Percentiles rank a stretch among this genome's conserved stretches.
phyloP scores from a whole-genome alignment of 345 rosid genomes.

The Brassica incana region DNA sequence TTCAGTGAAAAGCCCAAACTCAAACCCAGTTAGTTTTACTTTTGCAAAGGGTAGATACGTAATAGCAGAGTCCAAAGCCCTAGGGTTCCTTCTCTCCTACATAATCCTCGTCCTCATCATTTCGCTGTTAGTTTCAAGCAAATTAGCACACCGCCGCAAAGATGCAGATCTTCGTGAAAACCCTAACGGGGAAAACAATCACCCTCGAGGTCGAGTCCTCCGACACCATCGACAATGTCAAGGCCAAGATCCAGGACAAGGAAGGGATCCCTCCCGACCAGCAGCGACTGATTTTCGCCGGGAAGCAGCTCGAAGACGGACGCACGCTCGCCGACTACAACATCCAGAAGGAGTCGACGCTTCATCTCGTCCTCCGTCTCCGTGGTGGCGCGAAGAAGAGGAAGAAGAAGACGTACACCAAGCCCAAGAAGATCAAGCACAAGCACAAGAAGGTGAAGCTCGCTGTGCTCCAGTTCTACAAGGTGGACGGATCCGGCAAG shows the following conservation, averaged over 20 bases:
- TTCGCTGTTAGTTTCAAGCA: background rate
- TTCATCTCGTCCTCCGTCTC: conserved; percentile 45
- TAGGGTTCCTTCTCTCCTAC: conserved; percentile 2
- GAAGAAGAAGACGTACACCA: conserved; percentile 48
- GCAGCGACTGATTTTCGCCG: conserved; percentile 41
- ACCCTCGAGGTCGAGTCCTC: conserved; percentile 56
- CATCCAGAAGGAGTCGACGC: conserved; percentile 48
- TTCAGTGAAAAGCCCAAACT: background rate
- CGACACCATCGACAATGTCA: conserved; percentile 44
- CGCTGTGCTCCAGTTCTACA: conserved; percentile 40
- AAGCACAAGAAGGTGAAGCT: conserved; percentile 45
- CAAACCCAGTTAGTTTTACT: background rate
- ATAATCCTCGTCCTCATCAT: background rate
- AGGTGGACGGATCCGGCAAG: conserved; percentile 35
- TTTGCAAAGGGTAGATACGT: conserved; percentile 14
- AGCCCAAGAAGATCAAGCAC: conserved; percentile 42
- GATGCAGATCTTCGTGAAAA: conserved; percentile 83
- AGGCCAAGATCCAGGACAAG: conserved; percentile 44
- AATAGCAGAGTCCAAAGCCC: conserved; percentile 19
- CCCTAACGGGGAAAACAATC: conserved; percentile 77
- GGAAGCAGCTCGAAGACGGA: conserved; percentile 42
- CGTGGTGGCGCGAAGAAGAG: conserved; percentile 47
- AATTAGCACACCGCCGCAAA: background rate
- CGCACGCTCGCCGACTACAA: conserved; percentile 43
- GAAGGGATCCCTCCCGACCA: conserved; percentile 44